Evolutionary conservation across 352 stramenopile genomes (phyloP).

Genomic region (Phytopythium montanum): DNA sequence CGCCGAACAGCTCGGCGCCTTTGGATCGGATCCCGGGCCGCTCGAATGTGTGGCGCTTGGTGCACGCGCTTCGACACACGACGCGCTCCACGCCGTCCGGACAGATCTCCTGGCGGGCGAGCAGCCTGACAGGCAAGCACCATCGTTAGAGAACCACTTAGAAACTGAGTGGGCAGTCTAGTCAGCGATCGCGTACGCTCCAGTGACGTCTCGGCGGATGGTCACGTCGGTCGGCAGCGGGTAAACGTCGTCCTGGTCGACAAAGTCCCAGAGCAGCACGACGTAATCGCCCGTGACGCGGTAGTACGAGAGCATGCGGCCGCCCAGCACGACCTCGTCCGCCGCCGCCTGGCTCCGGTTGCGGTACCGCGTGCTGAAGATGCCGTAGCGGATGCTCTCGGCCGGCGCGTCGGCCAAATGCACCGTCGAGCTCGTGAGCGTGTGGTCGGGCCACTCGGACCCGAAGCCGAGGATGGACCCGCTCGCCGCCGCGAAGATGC

Average conservation of each 20-base stretch:
- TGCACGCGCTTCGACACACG: conserved; percentile 31
- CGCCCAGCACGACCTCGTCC: conserved; percentile 8
- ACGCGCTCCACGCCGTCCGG: conserved; percentile 29
- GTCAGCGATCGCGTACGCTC: conserved; percentile 9
- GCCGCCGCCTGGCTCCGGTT: conserved; percentile 3
- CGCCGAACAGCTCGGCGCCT: not conserved
- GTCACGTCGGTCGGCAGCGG: conserved; percentile 7
- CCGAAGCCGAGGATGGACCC: conserved; percentile 6
- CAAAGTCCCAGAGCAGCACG: conserved; percentile 16
- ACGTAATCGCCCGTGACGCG: conserved; percentile 4
- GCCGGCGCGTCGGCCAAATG: conserved; percentile 2
- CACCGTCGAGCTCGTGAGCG: conserved; percentile 5
- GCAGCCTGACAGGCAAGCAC: not conserved
- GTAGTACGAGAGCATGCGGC: conserved; percentile 11
- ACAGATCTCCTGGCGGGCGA: conserved; percentile 22
- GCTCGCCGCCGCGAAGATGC: conserved; percentile 9
- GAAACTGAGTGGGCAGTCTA: not conserved
- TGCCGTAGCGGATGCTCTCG: conserved; percentile 9
- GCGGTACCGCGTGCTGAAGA: conserved; percentile 2
- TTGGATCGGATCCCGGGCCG: not conserved
- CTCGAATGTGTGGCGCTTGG: conserved; percentile 23
- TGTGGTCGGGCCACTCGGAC: conserved; percentile 9
- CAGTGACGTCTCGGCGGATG: conserved; percentile 12
- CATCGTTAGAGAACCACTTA: not conserved
- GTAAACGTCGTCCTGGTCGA: conserved; percentile 19